Base-by-base conservation (phyloP, 805 yeast genomes). In the Nakazawaea wickerhamii region DNA sequence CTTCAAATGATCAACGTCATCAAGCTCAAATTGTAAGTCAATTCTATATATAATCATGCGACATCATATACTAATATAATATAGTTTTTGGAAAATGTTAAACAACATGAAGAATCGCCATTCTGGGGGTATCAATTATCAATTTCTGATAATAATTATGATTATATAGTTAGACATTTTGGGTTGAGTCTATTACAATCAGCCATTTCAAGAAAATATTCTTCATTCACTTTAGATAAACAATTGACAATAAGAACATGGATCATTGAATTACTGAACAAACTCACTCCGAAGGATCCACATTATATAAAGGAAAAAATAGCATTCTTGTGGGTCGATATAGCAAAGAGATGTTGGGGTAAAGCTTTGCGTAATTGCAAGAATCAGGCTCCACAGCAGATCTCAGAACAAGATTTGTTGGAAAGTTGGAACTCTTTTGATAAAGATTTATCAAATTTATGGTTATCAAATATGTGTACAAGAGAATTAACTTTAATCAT, bases 261-360 rank as follows among this genome's bases (percentile, higher is more conserved):
- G 96, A 74, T 90, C 30, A 73, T 87, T 32, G 95, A 90, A 52
- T 72, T 93, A 35, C 78, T 89, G 21, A 68, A 68, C 26, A 74
- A 77, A 38, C 75, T 83, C 1, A 55, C 69, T 5, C 64, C 64
- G n/a, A 60, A 64, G 19, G 97, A 91, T 58, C 96, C 98, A 5
- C 91, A 88, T 59, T 95, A 82, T 54, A 70, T 93, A 44, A 86
- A 82, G 55, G 98, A 90, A 57, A 93, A 93, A 61, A 57, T 90
- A 31, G 95, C 97, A 11, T 83, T 77, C 49, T 63, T 93, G 20
- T 90, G 98, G 97, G 96, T 86, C 0, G 82, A 85, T 32, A 68
- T 93, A 6, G 95, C 96, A 9, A 93, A 93, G 56, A 72, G 95
- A 44, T 73, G 80, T 23, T 93, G 99, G 99, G 96, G 97, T 14